phyloP scores from a whole-genome alignment of 2,329 filamentous ascomycete genomes.

The Dendrostoma leiphaemia region DNA sequence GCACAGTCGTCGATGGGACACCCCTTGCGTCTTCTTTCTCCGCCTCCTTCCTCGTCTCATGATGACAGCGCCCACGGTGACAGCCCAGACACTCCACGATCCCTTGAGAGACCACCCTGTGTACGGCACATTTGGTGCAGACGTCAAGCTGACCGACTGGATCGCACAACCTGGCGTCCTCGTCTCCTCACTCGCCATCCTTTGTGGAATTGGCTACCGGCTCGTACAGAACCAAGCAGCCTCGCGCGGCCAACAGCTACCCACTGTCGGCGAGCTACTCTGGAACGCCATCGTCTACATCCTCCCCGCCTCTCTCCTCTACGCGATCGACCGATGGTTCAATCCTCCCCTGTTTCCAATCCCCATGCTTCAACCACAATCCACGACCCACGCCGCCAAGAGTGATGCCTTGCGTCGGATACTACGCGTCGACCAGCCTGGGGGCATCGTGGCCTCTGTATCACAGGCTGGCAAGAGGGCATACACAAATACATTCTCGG shows the following conservation, averaged over 20 bases:
- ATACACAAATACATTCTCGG: conserved; percentile 50
- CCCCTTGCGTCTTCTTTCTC: background rate
- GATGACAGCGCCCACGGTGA: conserved; percentile 14
- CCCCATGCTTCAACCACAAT: conserved; percentile 35
- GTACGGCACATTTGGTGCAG: conserved; percentile 23
- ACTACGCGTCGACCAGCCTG: conserved; percentile 54
- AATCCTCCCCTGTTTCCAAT: conserved; percentile 43
- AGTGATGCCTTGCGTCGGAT: conserved; percentile 63
- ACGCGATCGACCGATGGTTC: conserved; percentile 55
- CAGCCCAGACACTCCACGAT: conserved; percentile 10
- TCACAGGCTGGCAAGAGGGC: conserved; percentile 58
- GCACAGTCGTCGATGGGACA: conserved; percentile 14
- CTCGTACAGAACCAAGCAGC: conserved; percentile 26
- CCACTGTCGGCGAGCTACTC: conserved; percentile 43
- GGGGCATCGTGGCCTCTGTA: conserved; percentile 54
- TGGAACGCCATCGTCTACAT: conserved; percentile 61
- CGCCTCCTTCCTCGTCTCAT: conserved; percentile 9
- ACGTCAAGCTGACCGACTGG: conserved; percentile 29
- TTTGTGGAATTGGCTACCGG: conserved; percentile 35
- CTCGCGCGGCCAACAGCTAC: conserved; percentile 21
- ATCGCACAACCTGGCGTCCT: conserved; percentile 34
- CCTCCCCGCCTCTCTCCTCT: conserved; percentile 56
- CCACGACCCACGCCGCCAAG: conserved; percentile 55
- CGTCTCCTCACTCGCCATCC: conserved; percentile 32
- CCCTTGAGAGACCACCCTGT: conserved; percentile 2